Percentiles rank a stretch among this genome's conserved stretches.
Conservation (phyloP, 139 green algal genomes). For the Tetraselmis chui region DNA sequence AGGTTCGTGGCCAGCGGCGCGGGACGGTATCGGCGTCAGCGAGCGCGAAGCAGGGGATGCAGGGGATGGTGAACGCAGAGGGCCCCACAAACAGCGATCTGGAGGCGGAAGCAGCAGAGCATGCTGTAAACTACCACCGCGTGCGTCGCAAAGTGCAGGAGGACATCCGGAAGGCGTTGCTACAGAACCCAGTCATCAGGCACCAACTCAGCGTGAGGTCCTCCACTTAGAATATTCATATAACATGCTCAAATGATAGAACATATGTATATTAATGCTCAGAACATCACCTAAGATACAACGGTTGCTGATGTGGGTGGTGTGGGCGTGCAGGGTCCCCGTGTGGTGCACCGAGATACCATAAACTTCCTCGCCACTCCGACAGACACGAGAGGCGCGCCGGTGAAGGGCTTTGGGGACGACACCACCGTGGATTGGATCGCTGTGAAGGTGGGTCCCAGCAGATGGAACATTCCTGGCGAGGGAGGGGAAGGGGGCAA, state of each 20-base stretch:
- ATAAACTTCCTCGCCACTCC: neutral
- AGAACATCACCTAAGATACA: too few species aligned
- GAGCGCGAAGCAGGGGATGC: neutral
- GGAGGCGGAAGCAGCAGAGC: neutral
- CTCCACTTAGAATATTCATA: too few species aligned
- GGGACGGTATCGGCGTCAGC: too few species aligned
- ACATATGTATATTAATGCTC: too few species aligned
- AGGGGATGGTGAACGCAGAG: neutral
- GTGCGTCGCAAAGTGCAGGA: neutral
- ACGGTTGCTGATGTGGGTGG: neutral
- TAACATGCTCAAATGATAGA: too few species aligned
- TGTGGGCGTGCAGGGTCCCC: neutral
- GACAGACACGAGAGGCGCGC: neutral
- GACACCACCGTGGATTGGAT: neutral
- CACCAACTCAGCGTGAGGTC: neutral
- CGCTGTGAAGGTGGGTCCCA: neutral
- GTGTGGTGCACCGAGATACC: neutral
- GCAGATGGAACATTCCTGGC: neutral
- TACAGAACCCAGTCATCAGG: neutral
- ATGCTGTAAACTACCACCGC: neutral
- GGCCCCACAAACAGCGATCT: neutral
- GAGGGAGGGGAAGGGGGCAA: too few species aligned
- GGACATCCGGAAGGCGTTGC: neutral
- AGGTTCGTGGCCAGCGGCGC: too few species aligned
- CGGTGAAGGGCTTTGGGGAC: neutral